These are phyloP conservation scores for Oxytropis ochrocephala DNA, from an alignment of 306 rosid genomes.

Conservation along the genomic window DNA sequence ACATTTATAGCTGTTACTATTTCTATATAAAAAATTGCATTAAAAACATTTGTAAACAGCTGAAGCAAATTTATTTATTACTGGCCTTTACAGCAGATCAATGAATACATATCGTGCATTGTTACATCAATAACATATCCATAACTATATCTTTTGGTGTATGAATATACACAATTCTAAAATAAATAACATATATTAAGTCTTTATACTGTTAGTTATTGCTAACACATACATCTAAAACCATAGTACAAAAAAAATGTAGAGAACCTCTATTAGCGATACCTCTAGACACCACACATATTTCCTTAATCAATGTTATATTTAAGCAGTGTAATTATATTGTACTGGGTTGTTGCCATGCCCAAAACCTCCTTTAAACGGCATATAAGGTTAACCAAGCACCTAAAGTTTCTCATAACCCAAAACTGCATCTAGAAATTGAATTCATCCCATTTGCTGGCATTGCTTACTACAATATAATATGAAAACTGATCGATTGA, in stretches of 20 bases:
- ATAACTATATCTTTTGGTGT: too few species aligned
- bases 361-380: background rate
- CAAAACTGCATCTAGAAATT: conserved; percentile 2
- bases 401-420: background rate
- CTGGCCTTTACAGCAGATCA: background rate
- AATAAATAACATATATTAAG: too few species aligned
- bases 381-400: background rate
- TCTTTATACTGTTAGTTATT: too few species aligned
- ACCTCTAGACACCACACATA: background rate
- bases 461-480: background rate
- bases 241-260: too few species aligned
- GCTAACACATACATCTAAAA: too few species aligned
- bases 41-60: background rate
- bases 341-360: background rate
- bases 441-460: background rate
- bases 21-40: background rate
- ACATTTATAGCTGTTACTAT: conserved; percentile 16
- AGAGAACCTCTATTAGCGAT: background rate
- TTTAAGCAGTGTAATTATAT: background rate
- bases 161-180: too few species aligned
- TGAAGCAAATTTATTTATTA: background rate
- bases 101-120: background rate
- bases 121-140: background rate
- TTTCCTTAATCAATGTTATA: background rate
- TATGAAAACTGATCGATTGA: too few species aligned